These are phyloP conservation scores for Conidiobolus incongruus DNA, from an alignment of 371 early-diverging fungal species.

Conservation along the genomic window DNA sequence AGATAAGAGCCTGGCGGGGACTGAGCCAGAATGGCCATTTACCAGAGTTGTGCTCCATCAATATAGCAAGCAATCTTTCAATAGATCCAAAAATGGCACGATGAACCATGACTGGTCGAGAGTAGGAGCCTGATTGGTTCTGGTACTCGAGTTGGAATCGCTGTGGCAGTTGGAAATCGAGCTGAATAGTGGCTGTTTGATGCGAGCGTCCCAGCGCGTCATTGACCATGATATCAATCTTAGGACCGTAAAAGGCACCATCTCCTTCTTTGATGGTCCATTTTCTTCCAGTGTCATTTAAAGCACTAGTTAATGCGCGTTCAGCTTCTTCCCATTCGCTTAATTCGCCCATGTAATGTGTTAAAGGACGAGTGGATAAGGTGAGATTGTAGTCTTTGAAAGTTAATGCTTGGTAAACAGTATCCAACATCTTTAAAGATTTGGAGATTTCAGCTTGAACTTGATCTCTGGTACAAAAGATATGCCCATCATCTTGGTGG, in stretches of 20 bases:
- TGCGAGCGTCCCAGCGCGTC: constrained; percentile 86
- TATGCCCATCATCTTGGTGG: constrained; percentile 99
- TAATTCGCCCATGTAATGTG: constrained; percentile 71
- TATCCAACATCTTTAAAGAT: constrained; percentile 68
- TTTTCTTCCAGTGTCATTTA: constrained; percentile 45
- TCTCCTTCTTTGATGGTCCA: constrained; percentile 96
- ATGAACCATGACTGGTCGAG: constrained; percentile 97
- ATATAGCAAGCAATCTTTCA: constrained; percentile 95
- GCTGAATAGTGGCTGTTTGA: constrained; percentile 98
- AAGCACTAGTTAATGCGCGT: constrained; percentile 45
- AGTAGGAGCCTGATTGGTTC: constrained; percentile 25
- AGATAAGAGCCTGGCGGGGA: constrained; percentile 84
- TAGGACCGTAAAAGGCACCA: constrained; percentile 99
- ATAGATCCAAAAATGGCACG: constrained; percentile 96
- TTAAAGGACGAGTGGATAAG: constrained; percentile 92
- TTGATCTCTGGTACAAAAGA: constrained; percentile 86
- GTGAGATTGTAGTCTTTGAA: constrained; percentile 57
- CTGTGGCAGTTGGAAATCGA: constrained; percentile 93
- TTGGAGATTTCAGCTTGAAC: constrained; percentile 54
- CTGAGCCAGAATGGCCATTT: constrained; percentile 98
- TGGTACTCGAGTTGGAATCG: constrained; percentile 84
- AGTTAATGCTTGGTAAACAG: constrained; percentile 70
- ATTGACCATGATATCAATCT: constrained; percentile 94
- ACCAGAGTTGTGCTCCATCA: constrained; percentile 90
- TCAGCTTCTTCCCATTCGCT: constrained; percentile 92